A percentile compares a stretch with the other conserved stretches of the same genome.
These are phyloP conservation scores for Sugiyamaella qingdaonensis DNA, from an alignment of 805 yeast genomes.

Conservation along the genomic window DNA sequence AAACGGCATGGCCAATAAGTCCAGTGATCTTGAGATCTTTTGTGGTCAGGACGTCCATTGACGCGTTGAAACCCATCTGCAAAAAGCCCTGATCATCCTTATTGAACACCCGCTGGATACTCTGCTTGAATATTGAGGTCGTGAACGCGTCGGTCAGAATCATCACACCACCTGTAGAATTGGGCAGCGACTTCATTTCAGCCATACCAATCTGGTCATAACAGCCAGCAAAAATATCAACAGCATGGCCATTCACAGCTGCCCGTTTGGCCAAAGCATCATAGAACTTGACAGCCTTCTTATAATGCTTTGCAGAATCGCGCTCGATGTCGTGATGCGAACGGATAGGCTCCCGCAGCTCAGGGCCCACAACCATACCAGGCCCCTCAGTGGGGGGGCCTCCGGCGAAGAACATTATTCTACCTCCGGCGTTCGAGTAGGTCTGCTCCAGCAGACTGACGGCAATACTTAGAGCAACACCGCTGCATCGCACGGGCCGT, in stretches of 20 bases:
- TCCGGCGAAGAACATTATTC: conserved; percentile 84
- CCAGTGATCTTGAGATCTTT: conserved; percentile 86
- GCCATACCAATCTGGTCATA: conserved; percentile 94
- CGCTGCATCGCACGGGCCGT: conserved; percentile 88
- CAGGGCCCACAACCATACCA: conserved; percentile 87
- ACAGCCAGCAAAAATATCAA: conserved; percentile 91
- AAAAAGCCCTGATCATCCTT: conserved; percentile 86
- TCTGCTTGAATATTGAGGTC: conserved; percentile 88
- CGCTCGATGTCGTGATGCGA: conserved; percentile 96
- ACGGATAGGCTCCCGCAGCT: conserved; percentile 91
- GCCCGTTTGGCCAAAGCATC: conserved; percentile 70
- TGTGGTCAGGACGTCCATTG: conserved; percentile 74
- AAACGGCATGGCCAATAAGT: conserved; percentile 86
- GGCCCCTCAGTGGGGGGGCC: conserved; percentile 96
- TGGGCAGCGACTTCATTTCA: conserved; percentile 84
- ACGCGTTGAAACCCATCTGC: conserved; percentile 86
- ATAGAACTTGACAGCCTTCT: conserved; percentile 79
- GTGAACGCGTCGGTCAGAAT: conserved; percentile 89
- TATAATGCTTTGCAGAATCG: conserved; percentile 82
- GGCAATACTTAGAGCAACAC: conserved; percentile 86
- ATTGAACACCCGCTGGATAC: conserved; percentile 78
- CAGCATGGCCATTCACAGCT: conserved; percentile 68
- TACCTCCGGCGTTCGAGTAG: conserved; percentile 71
- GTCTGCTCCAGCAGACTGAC: conserved; percentile 75
- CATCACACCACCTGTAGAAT: conserved; percentile 84